Evolutionary conservation across 352 stramenopile genomes (phyloP).

Genomic region (Blastocystis sp.): DNA sequence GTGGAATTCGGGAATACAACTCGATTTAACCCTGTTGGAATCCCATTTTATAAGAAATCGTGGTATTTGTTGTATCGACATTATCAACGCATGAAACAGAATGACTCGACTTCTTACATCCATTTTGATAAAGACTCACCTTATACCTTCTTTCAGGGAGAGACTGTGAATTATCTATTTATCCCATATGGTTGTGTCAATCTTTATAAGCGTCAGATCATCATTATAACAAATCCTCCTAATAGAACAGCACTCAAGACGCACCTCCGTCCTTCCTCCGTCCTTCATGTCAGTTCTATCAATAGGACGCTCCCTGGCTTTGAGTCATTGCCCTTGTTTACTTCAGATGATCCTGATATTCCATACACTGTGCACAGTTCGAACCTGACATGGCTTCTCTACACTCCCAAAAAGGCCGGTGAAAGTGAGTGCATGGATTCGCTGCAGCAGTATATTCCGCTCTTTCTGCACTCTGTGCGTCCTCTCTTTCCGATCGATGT

Average conservation of each 20-base stretch:
- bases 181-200: not conserved
- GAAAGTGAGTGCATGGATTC: not conserved
- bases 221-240: not conserved
- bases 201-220: not conserved
- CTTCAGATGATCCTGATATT: not conserved
- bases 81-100: not conserved
- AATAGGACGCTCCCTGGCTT: not conserved
- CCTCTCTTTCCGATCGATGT: not conserved
- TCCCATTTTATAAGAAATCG: conserved; percentile 20
- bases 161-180: not conserved
- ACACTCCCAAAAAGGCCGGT: not conserved
- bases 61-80: conserved; percentile 19
- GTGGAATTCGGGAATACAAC: not conserved
- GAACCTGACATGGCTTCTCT: conserved; percentile 14
- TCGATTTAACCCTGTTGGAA: not conserved
- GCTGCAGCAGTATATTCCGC: not conserved
- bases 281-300: not conserved
- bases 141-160: not conserved
- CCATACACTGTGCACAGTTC: not conserved
- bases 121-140: not conserved
- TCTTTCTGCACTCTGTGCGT: conserved; percentile 4
- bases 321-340: not conserved
- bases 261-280: not conserved
- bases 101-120: not conserved
- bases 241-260: not conserved